These are phyloP conservation scores for Hygrophoropsis aurantiaca DNA, from an alignment of 768 basidiomycete species.

Conservation along the genomic window DNA sequence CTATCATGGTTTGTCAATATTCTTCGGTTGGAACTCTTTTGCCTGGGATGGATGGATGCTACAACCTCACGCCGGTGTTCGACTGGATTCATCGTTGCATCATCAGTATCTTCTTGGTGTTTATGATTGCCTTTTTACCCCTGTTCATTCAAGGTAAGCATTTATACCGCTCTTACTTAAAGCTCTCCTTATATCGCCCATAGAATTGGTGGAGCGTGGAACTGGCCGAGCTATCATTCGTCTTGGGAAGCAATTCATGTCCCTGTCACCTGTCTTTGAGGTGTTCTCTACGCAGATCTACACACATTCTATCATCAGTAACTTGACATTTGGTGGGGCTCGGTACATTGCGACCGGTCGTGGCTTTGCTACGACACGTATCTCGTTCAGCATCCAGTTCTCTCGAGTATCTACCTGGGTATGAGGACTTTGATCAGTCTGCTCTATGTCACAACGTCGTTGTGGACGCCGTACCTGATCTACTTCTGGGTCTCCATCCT, in stretches of 20 bases:
- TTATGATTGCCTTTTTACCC: conserved; percentile 94
- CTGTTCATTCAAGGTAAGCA: conserved; percentile 88
- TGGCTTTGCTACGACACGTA: conserved; percentile 95
- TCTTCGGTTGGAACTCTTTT: conserved; percentile 68
- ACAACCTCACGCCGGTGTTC: conserved; percentile 91
- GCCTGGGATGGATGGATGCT: conserved; percentile 83
- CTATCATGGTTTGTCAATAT: conserved; percentile 80
- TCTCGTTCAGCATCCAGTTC: conserved; percentile 92
- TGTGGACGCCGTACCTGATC: conserved; percentile 91
- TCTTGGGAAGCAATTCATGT: conserved; percentile 90
- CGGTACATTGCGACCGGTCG: conserved; percentile 98
- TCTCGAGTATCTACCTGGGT: conserved; percentile 96
- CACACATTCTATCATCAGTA: conserved; percentile 95
- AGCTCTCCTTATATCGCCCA: conserved; percentile 12
- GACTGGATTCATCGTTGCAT: conserved; percentile 96
- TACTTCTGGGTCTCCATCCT: conserved; percentile 99
- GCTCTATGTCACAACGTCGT: conserved; percentile 87
- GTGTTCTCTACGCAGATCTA: conserved; percentile 98
- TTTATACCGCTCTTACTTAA: background rate
- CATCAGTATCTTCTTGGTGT: conserved; percentile 97
- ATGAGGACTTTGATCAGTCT: conserved; percentile 91
- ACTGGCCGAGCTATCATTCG: conserved; percentile 90
- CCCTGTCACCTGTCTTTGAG: conserved; percentile 93
- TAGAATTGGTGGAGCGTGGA: conserved; percentile 95
- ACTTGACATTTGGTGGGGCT: conserved; percentile 96